phyloP scores from a whole-genome alignment of 2,329 filamentous ascomycete genomes.

The Phialophora tarda region DNA sequence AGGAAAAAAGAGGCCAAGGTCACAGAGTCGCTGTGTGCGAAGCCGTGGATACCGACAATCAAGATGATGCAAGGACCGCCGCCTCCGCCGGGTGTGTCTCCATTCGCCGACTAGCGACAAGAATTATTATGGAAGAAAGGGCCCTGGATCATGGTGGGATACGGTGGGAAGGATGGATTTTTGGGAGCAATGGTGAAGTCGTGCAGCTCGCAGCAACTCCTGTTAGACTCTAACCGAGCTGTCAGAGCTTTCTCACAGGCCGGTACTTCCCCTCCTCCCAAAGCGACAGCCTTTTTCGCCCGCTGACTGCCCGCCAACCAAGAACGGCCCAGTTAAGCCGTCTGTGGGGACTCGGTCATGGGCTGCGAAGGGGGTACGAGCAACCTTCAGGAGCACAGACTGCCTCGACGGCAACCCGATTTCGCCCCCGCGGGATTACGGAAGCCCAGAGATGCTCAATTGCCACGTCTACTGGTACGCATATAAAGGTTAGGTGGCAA shows the following conservation, averaged over 20 bases:
- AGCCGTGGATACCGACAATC: constrained; percentile 25
- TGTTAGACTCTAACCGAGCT: constrained; percentile 22
- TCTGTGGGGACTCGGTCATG: constrained; percentile 1
- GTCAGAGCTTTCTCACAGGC: constrained; percentile 6
- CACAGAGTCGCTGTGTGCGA: constrained; percentile 20
- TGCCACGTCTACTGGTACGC: not conserved
- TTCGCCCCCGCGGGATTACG: not conserved
- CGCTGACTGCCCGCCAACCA: constrained; percentile 18
- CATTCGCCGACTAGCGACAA: constrained; percentile 30
- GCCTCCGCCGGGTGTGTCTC: constrained; percentile 23
- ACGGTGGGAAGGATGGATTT: constrained; percentile 9
- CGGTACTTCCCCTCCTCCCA: constrained; percentile 11
- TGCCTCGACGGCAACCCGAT: not conserved
- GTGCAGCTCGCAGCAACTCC: constrained; percentile 1
- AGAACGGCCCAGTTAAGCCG: not conserved
- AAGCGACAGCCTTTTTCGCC: not conserved
- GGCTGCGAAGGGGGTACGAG: not conserved
- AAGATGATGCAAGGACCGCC: constrained; percentile 31
- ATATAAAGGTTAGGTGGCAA: constrained; percentile 1
- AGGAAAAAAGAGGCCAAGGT: constrained; percentile 32
- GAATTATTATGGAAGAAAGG: constrained; percentile 13
- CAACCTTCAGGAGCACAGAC: not conserved
- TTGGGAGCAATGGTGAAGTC: constrained; percentile 6
- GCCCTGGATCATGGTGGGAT: constrained; percentile 7
- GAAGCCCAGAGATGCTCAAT: not conserved